Evolutionary conservation across 2,329 filamentous ascomycete genomes (phyloP).

Genomic region (Parascedosporium putredinis): DNA sequence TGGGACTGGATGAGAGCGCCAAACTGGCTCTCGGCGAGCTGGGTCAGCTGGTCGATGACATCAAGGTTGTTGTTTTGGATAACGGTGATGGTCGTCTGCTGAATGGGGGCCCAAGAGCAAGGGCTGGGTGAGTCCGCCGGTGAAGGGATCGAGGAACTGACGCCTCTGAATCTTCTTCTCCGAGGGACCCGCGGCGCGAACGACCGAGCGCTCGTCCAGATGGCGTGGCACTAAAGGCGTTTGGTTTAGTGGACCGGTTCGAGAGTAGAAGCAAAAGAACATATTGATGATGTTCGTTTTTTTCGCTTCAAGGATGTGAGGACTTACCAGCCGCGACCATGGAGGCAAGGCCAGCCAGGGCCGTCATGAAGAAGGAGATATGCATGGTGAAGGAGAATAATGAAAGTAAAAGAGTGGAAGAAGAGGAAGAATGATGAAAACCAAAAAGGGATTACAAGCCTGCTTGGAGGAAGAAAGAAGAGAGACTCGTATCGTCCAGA

Average conservation of each 20-base stretch:
- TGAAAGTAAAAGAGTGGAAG: neutral
- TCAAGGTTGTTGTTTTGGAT: constrained; percentile 27
- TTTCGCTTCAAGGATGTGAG: no score
- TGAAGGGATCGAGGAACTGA: constrained; percentile 14
- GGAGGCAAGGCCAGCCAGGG: constrained; percentile 18
- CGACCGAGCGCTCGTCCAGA: neutral
- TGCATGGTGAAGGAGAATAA: constrained; percentile 6
- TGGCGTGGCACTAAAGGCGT: neutral
- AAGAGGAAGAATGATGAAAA: neutral
- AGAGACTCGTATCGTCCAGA: neutral
- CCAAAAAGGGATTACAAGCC: neutral
- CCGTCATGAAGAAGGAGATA: constrained; percentile 7
- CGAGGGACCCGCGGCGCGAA: neutral
- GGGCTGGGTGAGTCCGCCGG: neutral
- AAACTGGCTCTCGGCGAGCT: constrained; percentile 25
- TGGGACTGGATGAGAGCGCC: constrained; percentile 25
- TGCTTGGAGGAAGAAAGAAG: no score
- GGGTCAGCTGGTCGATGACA: constrained; percentile 22
- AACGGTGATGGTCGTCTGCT: constrained; percentile 22
- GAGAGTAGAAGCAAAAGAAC: no score
- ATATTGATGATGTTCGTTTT: no score
- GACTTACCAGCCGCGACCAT: constrained; percentile 19
- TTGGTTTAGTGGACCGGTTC: neutral
- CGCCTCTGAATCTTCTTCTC: neutral
- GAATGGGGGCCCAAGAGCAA: constrained; percentile 14